phyloP scores from a whole-genome alignment of 257 asterid species.

The Haberlea rhodopensis region DNA sequence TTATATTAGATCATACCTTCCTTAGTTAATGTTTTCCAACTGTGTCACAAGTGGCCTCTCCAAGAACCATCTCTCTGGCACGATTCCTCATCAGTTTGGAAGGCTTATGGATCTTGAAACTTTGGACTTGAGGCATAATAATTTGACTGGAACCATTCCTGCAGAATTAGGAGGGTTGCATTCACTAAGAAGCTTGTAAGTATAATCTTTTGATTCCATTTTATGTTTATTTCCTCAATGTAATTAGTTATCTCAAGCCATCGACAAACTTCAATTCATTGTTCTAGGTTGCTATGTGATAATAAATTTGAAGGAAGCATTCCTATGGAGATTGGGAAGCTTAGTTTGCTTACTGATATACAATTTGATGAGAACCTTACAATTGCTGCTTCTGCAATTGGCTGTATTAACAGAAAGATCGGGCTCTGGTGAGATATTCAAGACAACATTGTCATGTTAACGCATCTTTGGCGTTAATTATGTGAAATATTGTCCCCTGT shows the following conservation, averaged over 20 bases:
- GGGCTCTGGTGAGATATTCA: constrained; percentile 57
- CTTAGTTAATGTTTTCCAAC: constrained; percentile 11
- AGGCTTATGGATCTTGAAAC: constrained; percentile 57
- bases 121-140: constrained; percentile 73
- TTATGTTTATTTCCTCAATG: background rate
- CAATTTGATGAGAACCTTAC: constrained; percentile 52
- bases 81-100: constrained; percentile 68
- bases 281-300: constrained; percentile 63
- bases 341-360: constrained; percentile 51
- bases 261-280: constrained; percentile 24
- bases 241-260: background rate
- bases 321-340: constrained; percentile 69
- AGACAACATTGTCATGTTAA: background rate
- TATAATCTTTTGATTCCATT: constrained; percentile 19
- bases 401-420: constrained; percentile 68
- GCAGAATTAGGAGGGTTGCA: constrained; percentile 56
- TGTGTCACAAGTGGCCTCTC: constrained; percentile 47
- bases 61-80: constrained; percentile 62
- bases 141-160: constrained; percentile 64
- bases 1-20: background rate
- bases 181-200: constrained; percentile 64
- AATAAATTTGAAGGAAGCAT: constrained; percentile 69
- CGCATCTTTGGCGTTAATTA: background rate
- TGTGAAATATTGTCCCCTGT: background rate
- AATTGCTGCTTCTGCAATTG: constrained; percentile 45